Evolutionary conservation across 352 stramenopile genomes (phyloP).

Genomic region (Pythium chondricola): DNA sequence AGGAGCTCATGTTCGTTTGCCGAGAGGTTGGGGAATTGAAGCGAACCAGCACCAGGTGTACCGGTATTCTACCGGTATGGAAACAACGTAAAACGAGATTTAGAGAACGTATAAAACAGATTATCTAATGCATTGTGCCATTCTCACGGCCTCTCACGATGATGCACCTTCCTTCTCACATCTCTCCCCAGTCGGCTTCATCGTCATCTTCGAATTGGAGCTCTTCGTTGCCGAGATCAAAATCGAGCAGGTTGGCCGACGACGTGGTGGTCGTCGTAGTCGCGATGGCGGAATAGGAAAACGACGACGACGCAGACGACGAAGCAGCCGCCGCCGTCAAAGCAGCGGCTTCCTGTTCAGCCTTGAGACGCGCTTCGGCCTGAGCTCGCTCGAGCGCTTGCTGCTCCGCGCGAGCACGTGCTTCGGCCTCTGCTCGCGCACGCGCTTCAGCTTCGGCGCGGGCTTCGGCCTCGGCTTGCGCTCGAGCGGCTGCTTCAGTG

Average conservation of each 20-base stretch:
- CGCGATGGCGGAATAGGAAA: slow-evolving; percentile 2
- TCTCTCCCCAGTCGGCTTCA: slow-evolving; percentile 79
- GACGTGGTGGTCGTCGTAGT: slow-evolving; percentile 13
- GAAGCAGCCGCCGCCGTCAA: slow-evolving; percentile 21
- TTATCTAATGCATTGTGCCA: too few relatives aligned
- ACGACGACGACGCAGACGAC: slow-evolving; percentile 15
- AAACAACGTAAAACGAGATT: too few relatives aligned
- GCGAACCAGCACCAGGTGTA: too few relatives aligned
- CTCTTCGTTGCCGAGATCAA: slow-evolving; percentile 69
- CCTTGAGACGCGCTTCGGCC: slow-evolving; percentile 1
- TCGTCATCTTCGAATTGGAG: slow-evolving; percentile 78
- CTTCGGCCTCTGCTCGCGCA: slow-evolving; percentile 8
- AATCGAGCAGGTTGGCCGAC: slow-evolving; percentile 53
- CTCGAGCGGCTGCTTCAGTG: slow-evolving; percentile 20
- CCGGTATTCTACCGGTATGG: neutral
- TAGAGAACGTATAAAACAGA: too few relatives aligned
- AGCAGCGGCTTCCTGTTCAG: slow-evolving; percentile 1
- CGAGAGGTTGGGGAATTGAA: too few relatives aligned
- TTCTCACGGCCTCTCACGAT: neutral
- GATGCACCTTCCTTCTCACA: slow-evolving; percentile 25
- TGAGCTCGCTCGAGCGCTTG: slow-evolving; percentile 12
- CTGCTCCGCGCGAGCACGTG: slow-evolving; percentile 23
- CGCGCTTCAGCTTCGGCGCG: slow-evolving; percentile 1
- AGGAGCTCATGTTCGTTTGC: neutral
- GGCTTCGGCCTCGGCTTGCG: slow-evolving; percentile 20